Conservation (phyloP, 208 protist species). For the Trypanosoma platydactyli region DNA sequence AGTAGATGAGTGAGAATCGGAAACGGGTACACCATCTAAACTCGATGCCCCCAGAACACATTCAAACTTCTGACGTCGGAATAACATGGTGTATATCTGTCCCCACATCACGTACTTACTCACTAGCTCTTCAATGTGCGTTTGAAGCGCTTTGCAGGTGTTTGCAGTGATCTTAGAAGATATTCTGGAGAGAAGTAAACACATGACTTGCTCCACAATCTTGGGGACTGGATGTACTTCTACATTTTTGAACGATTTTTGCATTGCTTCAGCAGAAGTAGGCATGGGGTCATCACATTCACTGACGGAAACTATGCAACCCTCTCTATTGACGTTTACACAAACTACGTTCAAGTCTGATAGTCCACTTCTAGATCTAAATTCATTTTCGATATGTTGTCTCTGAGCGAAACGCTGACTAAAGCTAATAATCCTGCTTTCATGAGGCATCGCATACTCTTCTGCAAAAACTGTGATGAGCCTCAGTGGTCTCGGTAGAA, state of each 20-base stretch:
- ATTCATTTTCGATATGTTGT: conserved; percentile 8
- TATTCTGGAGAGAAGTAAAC: conserved; percentile 13
- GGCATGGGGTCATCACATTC: conserved; percentile 28
- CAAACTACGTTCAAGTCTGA: conserved; percentile 26
- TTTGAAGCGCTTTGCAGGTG: conserved; percentile 46
- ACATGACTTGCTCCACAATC: conserved; percentile 17
- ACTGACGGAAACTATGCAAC: conserved; percentile 31
- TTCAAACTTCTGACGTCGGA: conserved; percentile 46
- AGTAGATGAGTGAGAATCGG: background rate
- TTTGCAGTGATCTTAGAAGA: background rate
- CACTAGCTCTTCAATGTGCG: conserved; percentile 57
- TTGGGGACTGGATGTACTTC: background rate
- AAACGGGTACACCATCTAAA: background rate
- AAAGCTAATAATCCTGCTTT: conserved; percentile 58
- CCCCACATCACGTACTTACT: conserved; percentile 70
- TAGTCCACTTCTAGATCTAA: background rate
- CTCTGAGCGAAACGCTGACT: conserved; percentile 4
- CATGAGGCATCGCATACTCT: conserved; percentile 69
- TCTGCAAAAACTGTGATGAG: conserved; percentile 34
- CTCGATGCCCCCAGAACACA: conserved; percentile 35
- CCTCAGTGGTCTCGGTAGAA: conserved; percentile 52
- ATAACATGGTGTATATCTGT: conserved; percentile 52
- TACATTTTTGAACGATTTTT: background rate
- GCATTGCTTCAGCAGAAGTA: background rate
- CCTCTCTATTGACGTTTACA: conserved; percentile 27